phyloP scores from a whole-genome alignment of 768 basidiomycete genomes.

The Suillus subaureus region DNA sequence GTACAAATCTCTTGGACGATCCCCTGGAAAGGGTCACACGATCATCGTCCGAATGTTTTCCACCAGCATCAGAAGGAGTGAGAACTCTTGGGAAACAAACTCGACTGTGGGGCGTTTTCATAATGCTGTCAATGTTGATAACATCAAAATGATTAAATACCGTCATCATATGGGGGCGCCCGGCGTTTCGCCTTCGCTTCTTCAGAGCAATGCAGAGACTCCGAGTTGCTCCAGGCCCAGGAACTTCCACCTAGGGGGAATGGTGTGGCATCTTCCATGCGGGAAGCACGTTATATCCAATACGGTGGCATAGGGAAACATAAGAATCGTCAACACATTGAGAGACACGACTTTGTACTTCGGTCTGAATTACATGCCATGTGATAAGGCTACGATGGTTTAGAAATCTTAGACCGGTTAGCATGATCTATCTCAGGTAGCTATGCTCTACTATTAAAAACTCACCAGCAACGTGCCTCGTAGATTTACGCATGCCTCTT shows the following conservation, averaged over 20 bases:
- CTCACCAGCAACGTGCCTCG: not conserved
- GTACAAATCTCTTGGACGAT: not conserved
- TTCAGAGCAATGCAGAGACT: not conserved
- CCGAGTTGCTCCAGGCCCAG: no score
- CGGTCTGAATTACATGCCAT: not conserved
- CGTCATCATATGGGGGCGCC: not conserved
- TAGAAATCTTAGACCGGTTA: not conserved
- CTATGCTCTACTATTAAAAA: not conserved
- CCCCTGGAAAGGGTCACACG: not conserved
- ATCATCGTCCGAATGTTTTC: not conserved
- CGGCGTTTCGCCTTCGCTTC: not conserved
- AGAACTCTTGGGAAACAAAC: not conserved
- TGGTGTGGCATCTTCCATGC: not conserved
- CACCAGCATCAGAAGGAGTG: not conserved
- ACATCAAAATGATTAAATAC: not conserved
- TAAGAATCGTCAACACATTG: not conserved
- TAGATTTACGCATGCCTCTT: not conserved
- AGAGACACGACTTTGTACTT: not conserved
- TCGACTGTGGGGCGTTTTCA: not conserved
- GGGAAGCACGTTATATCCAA: not conserved
- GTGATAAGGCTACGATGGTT: not conserved
- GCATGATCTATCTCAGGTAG: not conserved
- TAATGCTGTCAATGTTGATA: not conserved
- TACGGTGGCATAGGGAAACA: not conserved
- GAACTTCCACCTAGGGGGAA: not conserved